These are phyloP conservation scores for Fusarium pseudoanthophilum DNA, from an alignment of 2,329 filamentous ascomycete species.

Conservation along the genomic window DNA sequence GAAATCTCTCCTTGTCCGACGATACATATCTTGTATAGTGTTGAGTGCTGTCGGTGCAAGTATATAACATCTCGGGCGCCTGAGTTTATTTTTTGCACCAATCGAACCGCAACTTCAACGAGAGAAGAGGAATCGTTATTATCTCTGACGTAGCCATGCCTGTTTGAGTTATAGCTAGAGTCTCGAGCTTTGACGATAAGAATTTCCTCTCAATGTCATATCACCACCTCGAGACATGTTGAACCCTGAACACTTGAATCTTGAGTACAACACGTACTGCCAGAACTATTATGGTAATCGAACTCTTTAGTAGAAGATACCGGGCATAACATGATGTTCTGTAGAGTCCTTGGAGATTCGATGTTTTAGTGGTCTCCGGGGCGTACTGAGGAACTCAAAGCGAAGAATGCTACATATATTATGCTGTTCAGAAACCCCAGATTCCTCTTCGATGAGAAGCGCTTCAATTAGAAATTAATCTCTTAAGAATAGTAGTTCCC, in stretches of 20 bases:
- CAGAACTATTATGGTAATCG: background rate
- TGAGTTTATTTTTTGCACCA: background rate
- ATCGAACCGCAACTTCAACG: background rate
- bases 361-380: background rate
- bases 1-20: background rate
- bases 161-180: background rate
- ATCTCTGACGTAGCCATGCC: background rate
- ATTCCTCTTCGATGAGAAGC: too few relatives aligned
- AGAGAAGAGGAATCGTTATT: background rate
- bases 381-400: too few relatives aligned
- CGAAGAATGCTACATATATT: background rate
- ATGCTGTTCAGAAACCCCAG: rapidly evolving
- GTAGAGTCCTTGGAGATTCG: background rate
- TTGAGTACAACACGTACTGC: background rate
- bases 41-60: background rate
- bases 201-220: too few relatives aligned
- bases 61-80: background rate
- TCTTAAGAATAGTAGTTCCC: too few relatives aligned
- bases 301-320: background rate
- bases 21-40: background rate
- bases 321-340: background rate
- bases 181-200: background rate
- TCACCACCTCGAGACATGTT: background rate
- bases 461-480: background rate
- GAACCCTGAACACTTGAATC: background rate